phyloP scores from a whole-genome alignment of 441 rosid species.

The Sinapis alba region DNA sequence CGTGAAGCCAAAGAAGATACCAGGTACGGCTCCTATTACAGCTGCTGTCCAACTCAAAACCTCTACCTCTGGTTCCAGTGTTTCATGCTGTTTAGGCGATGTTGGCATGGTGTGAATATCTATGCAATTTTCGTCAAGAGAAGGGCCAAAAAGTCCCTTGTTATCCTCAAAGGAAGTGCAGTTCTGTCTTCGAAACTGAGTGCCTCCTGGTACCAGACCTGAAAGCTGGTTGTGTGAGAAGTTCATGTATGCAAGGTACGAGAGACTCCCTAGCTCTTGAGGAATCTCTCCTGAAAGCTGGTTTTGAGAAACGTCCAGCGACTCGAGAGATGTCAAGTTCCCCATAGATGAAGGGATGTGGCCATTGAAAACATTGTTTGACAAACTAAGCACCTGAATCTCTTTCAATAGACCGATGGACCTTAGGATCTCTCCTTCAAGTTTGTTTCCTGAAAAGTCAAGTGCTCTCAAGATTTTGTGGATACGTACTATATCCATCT shows the following conservation, averaged over 20 bases:
- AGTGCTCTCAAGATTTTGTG: background rate
- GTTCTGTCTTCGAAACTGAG: background rate
- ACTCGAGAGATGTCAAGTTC: background rate
- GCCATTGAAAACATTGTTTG: background rate
- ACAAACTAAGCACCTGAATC: background rate
- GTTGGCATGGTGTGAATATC: too few relatives aligned
- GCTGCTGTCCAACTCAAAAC: too few relatives aligned
- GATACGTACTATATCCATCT: background rate
- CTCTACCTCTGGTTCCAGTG: too few relatives aligned
- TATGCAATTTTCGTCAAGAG: too few relatives aligned
- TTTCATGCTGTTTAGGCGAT: too few relatives aligned
- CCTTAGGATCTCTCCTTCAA: background rate
- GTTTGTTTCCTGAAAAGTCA: background rate
- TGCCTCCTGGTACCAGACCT: background rate
- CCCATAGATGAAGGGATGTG: background rate
- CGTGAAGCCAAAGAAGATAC: too few relatives aligned
- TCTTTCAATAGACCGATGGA: background rate
- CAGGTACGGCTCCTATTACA: too few relatives aligned
- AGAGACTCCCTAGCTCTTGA: background rate
- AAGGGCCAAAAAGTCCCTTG: background rate
- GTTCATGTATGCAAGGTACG: background rate
- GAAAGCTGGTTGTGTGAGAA: background rate
- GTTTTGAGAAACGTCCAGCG: too few relatives aligned
- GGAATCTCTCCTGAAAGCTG: background rate
- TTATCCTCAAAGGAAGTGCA: background rate